phyloP scores from a whole-genome alignment of 345 rosid genomes.

The Psidium friedrichsthalianum region DNA sequence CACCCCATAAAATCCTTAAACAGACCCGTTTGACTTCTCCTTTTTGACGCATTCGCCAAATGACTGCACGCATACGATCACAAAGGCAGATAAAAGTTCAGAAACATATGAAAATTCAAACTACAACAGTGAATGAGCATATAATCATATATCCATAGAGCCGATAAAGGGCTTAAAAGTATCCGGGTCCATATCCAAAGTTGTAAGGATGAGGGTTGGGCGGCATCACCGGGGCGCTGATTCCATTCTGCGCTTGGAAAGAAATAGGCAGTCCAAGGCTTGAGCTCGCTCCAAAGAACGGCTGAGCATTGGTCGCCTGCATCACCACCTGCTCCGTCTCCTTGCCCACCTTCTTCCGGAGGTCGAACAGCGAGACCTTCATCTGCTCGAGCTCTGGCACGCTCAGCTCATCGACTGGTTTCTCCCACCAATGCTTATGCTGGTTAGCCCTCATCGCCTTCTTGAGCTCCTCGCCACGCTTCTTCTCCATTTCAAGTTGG shows the following conservation, averaged over 20 bases:
- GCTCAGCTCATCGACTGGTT: constrained; percentile 11
- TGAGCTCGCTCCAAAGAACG: background rate
- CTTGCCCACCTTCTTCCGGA: constrained; percentile 9
- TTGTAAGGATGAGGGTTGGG: background rate
- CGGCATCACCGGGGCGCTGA: background rate
- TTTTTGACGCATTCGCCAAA: background rate
- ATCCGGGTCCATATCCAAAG: background rate
- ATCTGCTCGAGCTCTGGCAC: constrained; percentile 10
- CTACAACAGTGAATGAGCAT: background rate
- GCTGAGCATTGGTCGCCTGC: background rate
- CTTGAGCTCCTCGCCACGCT: constrained; percentile 8
- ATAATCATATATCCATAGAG: background rate
- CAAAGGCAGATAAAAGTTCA: background rate
- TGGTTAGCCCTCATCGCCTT: constrained; percentile 1
- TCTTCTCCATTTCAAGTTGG: constrained; percentile 19
- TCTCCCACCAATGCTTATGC: constrained; percentile 17
- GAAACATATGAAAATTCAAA: background rate
- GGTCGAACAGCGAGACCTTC: constrained; percentile 10
- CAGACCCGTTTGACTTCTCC: background rate
- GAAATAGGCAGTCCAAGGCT: background rate
- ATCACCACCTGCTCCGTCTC: constrained; percentile 3
- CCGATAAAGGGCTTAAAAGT: background rate
- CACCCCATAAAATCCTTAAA: background rate
- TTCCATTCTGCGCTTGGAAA: background rate
- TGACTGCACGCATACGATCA: background rate